Evolutionary conservation across 2,329 filamentous ascomycete species (phyloP), one percentile per base, ranked within the genome.

Genomic region (Akanthomyces uredinophilus): DNA sequence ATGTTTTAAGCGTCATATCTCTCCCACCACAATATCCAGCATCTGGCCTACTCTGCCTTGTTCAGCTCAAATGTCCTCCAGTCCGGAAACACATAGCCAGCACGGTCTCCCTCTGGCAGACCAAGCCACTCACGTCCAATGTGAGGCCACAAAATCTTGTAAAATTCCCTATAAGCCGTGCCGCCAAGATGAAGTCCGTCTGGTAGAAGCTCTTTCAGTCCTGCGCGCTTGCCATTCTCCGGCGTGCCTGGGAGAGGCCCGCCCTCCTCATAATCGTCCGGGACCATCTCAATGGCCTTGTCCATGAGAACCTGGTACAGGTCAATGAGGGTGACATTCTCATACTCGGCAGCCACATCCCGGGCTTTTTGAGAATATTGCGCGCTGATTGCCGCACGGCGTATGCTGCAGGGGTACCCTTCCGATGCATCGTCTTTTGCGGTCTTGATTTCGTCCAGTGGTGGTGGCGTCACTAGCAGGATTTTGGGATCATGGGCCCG

Each of bases 401-500:
- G 82, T 61, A 73, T 78, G 46, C 70, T 71, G 59, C 74, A 70
- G 7, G 72, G 69, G 65, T 78, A 79, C 11, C 83, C 83, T 64
- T 77, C 74, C 1, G 69, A 75, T 20, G 77, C 70, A 70, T 85
- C 83, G 39, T 80, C 73, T 64, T 71, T 71, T 58, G 79, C 78
- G 43, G 84, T 75, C 64, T 87, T 83, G 72, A 91, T 87, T 75
- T 96, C 88, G 68, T 96, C 89, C 56, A 96, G 75, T 0, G 92
- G 92, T 1, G 93, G 91, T 29, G 94, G 92, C 0, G 91, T 89
- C 53, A 97, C 81, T 6, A 98, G 78, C 50, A 97, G 80, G 60
- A 92, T 87, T 58, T 84, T 86, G 29, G 90, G 87, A 41, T 83
- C 81, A 70, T 97, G 92, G 6, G 85, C 87, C 62, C 75, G 74